These are phyloP conservation scores for Rhizopogon rudus DNA, from an alignment of 768 basidiomycete genomes.

Conservation along the genomic window DNA sequence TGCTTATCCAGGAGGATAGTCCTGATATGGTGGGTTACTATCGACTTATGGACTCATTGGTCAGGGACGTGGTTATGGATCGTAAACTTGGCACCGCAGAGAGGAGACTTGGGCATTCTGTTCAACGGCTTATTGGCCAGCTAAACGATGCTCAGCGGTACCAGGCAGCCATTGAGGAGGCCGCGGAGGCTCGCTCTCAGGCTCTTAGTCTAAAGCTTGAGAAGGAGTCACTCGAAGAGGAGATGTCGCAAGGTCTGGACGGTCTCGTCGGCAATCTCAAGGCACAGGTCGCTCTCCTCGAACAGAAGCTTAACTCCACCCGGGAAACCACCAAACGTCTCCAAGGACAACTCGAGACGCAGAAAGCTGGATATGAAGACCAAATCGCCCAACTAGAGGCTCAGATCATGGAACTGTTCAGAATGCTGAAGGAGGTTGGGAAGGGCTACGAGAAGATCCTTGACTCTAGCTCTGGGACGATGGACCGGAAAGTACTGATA, in stretches of 20 bases:
- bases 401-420: constrained; percentile 90
- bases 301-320: constrained; percentile 74
- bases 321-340: constrained; percentile 74
- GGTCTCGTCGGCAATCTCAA: constrained; percentile 85
- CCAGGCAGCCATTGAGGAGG: constrained; percentile 75
- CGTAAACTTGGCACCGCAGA: constrained; percentile 85
- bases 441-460: constrained; percentile 72
- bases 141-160: constrained; percentile 88
- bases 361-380: constrained; percentile 79
- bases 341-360: constrained; percentile 70
- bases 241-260: constrained; percentile 74
- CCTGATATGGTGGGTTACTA: constrained; percentile 83
- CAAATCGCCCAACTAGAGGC: constrained; percentile 84
- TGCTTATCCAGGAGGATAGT: constrained; percentile 87
- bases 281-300: constrained; percentile 57
- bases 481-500: constrained; percentile 82
- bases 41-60: constrained; percentile 84
- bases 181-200: constrained; percentile 58
- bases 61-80: constrained; percentile 90
- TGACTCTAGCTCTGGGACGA: constrained; percentile 50
- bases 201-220: constrained; percentile 68
- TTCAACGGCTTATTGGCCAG: constrained; percentile 81
- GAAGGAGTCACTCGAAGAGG: constrained; percentile 78
- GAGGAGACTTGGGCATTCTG: constrained; percentile 81
- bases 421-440: constrained; percentile 86